A percentile compares a stretch with the other conserved stretches of the same genome.
Conservation (phyloP, 192 early-diverging fungal genomes). For the Umbelopsis sp. region DNA sequence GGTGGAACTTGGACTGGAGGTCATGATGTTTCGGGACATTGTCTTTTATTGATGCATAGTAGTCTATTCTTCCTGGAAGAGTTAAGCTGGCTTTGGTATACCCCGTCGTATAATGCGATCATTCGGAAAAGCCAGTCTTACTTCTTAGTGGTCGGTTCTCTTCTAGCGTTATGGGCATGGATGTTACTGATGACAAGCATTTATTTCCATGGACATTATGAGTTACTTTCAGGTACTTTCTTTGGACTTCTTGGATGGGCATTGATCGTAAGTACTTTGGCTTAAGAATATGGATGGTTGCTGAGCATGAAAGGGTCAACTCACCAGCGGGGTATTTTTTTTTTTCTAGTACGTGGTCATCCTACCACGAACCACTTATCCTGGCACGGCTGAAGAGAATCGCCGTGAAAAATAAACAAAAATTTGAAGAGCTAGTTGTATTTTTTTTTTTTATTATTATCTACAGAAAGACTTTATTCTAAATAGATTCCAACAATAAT, state of each 20-base stretch:
- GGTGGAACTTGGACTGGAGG: conserved; percentile 79
- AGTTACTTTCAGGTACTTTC: conserved; percentile 68
- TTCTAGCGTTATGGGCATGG: conserved; percentile 69
- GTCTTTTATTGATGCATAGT: conserved; percentile 78
- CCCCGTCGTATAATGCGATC: conserved; percentile 20
- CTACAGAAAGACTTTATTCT: background rate
- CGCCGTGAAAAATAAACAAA: conserved; percentile 17
- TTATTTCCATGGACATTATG: conserved; percentile 75
- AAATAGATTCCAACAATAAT: background rate
- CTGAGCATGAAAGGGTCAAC: background rate
- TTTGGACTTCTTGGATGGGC: conserved; percentile 75
- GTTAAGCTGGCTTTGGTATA: conserved; percentile 44
- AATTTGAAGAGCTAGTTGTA: background rate
- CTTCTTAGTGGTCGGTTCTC: conserved; percentile 30
- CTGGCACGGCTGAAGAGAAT: background rate
- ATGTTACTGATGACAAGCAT: conserved; percentile 79
- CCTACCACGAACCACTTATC: background rate
- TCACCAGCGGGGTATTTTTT: background rate
- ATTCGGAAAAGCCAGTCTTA: conserved; percentile 9
- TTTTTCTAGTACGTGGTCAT: conserved; percentile 5
- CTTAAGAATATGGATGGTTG: background rate
- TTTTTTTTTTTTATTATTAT: background rate
- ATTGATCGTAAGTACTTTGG: conserved; percentile 29
- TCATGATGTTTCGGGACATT: conserved; percentile 89
- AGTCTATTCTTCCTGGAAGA: conserved; percentile 76